Evolutionary conservation across 768 basidiomycete species (phyloP), one percentile per base, ranked within the genome.

Genomic region (Butyriboletus loyo): DNA sequence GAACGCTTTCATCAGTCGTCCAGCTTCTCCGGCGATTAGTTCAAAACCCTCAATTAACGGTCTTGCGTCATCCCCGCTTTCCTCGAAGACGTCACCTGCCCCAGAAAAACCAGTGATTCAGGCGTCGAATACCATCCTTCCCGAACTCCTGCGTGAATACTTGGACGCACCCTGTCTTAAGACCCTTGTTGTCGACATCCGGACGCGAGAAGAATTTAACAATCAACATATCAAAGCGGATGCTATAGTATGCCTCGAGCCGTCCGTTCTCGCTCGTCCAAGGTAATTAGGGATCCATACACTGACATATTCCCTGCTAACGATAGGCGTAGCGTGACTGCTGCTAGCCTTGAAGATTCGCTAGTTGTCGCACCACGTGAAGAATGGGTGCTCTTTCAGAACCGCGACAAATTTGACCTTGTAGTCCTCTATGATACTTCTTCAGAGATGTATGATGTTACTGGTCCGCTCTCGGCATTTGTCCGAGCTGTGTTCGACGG

Each of bases 391-490:
- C 75, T 89, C n/a, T 98, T 98, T 67, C 67, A 73, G 37, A 88
- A 92, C 54, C 88, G 96, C 36, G 83, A 93, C 62, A 86, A 88
- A 60, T 96, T 90, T 66, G 94, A 97, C 59, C 69, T 95, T 21
- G 84, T 99, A 24, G 89, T 86, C 15, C 73, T 98, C 4, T 94
- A 94, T 67, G 95, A 98, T 67, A 62, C 78, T 45, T 67, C 75
- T 28, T 84, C 89, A 41, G 75, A 79, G 49, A 68, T 74, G 17
- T 77, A 83, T 46, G 79, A 77, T 2, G 67, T 73, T 19, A 74
- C 74, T 10, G 75, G 82, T 0, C 81, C 85, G 0, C 66, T 89
- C n/a, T 75, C 80, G 2, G 65, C 75, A 19, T 78, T 95, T 22
- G 75, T 85, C 49, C 75, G 80, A 10, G 79, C 85, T 3, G 89